A percentile compares a stretch with the other conserved stretches of the same genome.
These are phyloP conservation scores for Laburnicola sp. DNA, from an alignment of 2,329 filamentous ascomycete species.

Conservation along the genomic window DNA sequence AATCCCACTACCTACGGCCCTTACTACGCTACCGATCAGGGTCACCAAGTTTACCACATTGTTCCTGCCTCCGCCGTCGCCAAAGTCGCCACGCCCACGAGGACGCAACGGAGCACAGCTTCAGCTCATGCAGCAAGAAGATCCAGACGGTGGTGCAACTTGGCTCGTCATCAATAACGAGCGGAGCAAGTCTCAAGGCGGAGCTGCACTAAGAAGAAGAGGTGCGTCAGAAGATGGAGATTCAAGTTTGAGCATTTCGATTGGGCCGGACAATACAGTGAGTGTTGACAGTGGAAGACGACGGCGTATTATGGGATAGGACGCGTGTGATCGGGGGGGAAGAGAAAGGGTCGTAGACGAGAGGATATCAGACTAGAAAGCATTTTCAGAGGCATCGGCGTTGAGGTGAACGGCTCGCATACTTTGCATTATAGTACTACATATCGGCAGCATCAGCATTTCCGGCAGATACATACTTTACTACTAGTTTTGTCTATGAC, in stretches of 20 bases:
- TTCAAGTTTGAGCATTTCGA: conserved; percentile 42
- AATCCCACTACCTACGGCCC: conserved; percentile 30
- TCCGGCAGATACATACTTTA: no score
- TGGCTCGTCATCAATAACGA: conserved; percentile 45
- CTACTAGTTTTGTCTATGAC: no score
- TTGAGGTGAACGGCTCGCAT: neutral
- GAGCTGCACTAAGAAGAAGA: conserved; percentile 21
- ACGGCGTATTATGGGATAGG: conserved; percentile 33
- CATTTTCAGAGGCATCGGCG: neutral
- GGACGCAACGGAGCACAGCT: conserved; percentile 33
- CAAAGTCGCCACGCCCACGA: conserved; percentile 28
- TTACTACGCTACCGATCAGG: conserved; percentile 36
- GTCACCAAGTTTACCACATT: conserved; percentile 31
- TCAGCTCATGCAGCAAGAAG: conserved; percentile 43
- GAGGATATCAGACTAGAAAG: neutral
- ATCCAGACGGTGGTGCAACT: conserved; percentile 37
- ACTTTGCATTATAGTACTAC: neutral
- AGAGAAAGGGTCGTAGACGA: neutral
- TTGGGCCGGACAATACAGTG: conserved; percentile 44
- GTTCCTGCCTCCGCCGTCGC: conserved; percentile 35
- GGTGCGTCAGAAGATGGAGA: conserved; percentile 34
- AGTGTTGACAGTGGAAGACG: conserved; percentile 43
- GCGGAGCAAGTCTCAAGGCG: conserved; percentile 37
- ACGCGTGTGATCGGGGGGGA: neutral
- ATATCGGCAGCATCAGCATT: neutral